Percentiles rank a stretch among this genome's conserved stretches.
Evolutionary conservation across 164 flowering plant genomes (phyloP).

Genomic region (Malania oleifera): DNA sequence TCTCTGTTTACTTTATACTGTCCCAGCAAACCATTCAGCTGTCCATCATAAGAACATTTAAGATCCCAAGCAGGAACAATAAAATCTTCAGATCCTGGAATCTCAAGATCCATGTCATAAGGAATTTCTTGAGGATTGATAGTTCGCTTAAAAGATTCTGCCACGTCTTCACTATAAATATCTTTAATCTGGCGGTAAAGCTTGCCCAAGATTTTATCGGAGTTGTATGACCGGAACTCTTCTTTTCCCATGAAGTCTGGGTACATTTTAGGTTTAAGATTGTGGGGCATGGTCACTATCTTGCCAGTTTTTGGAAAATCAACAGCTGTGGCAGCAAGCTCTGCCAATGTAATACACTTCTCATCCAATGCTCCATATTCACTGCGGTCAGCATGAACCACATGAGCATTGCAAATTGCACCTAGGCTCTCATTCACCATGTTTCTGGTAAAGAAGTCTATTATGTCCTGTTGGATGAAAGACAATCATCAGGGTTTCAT

Average conservation of each 20-base stretch:
- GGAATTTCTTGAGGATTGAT: slow-evolving; percentile 29
- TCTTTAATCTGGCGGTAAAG: slow-evolving; percentile 61
- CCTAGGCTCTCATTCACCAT: slow-evolving; percentile 81
- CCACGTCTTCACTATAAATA: slow-evolving; percentile 28
- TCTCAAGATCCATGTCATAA: slow-evolving; percentile 62
- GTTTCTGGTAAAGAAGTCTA: slow-evolving; percentile 62
- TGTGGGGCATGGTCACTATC: slow-evolving; percentile 57
- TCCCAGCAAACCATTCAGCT: slow-evolving; percentile 57
- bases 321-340: slow-evolving; percentile 89
- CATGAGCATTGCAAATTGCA: slow-evolving; percentile 87
- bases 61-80: slow-evolving; percentile 64
- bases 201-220: slow-evolving; percentile 67
- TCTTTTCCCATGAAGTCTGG: slow-evolving; percentile 96
- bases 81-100: slow-evolving; percentile 50
- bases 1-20: slow-evolving; percentile 75
- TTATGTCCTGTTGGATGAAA: slow-evolving; percentile 59
- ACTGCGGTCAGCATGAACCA: slow-evolving; percentile 89
- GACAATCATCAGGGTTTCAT: background rate
- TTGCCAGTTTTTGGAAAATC: slow-evolving; percentile 96
- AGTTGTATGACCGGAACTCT: slow-evolving; percentile 58
- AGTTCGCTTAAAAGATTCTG: slow-evolving; percentile 17
- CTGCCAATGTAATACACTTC: slow-evolving; percentile 65
- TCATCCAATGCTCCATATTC: slow-evolving; percentile 76
- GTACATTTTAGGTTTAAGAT: slow-evolving; percentile 69
- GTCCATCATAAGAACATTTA: slow-evolving; percentile 74